Percentiles rank a stretch among this genome's conserved stretches.
These are phyloP conservation scores for Candida khao-thaluensis DNA, from an alignment of 805 yeast species.

Conservation along the genomic window DNA sequence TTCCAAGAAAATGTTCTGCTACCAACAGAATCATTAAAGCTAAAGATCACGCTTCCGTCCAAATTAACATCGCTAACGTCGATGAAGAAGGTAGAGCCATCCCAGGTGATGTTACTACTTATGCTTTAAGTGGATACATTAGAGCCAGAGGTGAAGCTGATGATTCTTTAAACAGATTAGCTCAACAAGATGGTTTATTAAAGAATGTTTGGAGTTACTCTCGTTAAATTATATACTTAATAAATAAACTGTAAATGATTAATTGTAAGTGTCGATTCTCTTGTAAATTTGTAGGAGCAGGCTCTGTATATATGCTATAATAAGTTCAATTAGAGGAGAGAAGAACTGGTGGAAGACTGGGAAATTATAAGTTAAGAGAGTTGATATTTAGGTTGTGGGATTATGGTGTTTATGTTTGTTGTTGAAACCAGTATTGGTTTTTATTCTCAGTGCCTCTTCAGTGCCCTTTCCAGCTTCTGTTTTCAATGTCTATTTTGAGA, in stretches of 20 bases:
- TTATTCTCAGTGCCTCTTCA: too few species aligned
- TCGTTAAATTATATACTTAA: conserved; percentile 55
- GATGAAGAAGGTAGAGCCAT: conserved; percentile 95
- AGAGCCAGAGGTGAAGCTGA: conserved; percentile 99
- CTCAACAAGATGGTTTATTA: conserved; percentile 97
- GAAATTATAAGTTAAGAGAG: too few species aligned
- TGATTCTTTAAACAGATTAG: conserved; percentile 98
- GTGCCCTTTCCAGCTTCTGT: too few species aligned
- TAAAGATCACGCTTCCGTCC: conserved; percentile 99
- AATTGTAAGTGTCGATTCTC: too few species aligned
- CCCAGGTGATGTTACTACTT: conserved; percentile 86
- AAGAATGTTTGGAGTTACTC: conserved; percentile 95
- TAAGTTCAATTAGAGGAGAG: too few species aligned
- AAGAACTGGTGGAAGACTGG: too few species aligned
- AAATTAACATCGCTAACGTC: conserved; percentile 97
- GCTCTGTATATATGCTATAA: too few species aligned
- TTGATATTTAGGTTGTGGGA: too few species aligned
- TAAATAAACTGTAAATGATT: conserved; percentile 14
- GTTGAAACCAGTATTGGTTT: too few species aligned
- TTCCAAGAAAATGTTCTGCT: conserved; percentile 99
- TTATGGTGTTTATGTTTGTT: too few species aligned
- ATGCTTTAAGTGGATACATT: conserved; percentile 96
- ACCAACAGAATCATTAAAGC: conserved; percentile 99
- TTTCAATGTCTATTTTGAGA: too few species aligned
- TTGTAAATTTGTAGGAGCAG: too few species aligned